Evolutionary conservation across 139 green algal genomes (phyloP).

Genomic region (Trebouxia sp.): DNA sequence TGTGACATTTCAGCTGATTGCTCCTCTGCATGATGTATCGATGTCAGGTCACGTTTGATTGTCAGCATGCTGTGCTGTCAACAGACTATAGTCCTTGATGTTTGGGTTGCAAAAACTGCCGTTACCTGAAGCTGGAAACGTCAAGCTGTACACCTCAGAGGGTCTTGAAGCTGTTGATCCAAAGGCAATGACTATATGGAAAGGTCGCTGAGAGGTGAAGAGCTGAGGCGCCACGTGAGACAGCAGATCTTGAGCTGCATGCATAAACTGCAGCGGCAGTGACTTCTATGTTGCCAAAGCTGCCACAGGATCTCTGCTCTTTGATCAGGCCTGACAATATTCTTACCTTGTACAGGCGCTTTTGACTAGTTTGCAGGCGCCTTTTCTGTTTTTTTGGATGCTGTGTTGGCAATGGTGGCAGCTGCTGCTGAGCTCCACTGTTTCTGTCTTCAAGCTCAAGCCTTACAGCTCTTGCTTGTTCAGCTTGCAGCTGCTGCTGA

Average conservation of each 20-base stretch:
- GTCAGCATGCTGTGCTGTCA: background rate
- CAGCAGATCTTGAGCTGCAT: background rate
- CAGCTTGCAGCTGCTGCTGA: background rate
- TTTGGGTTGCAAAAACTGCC: background rate
- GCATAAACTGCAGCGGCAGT: conserved; percentile 28
- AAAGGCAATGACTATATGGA: background rate
- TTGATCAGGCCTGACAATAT: background rate
- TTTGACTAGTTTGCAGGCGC: background rate
- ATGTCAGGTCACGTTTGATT: too few relatives aligned
- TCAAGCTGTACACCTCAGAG: conserved; percentile 20
- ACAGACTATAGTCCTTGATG: background rate
- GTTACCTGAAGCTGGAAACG: background rate
- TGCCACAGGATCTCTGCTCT: background rate
- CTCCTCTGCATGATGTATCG: background rate
- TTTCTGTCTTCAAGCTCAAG: background rate
- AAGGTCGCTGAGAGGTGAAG: background rate
- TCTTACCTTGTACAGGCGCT: background rate
- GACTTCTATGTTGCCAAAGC: background rate
- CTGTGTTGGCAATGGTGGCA: too few relatives aligned
- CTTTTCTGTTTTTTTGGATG: background rate
- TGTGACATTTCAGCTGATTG: background rate
- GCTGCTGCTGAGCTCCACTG: background rate
- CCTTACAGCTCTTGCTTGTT: background rate
- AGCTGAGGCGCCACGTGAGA: background rate
- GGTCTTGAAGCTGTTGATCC: conserved; percentile 14